Conservation (phyloP, 2,329 filamentous ascomycete species). For the Talaromyces atroroseus region DNA sequence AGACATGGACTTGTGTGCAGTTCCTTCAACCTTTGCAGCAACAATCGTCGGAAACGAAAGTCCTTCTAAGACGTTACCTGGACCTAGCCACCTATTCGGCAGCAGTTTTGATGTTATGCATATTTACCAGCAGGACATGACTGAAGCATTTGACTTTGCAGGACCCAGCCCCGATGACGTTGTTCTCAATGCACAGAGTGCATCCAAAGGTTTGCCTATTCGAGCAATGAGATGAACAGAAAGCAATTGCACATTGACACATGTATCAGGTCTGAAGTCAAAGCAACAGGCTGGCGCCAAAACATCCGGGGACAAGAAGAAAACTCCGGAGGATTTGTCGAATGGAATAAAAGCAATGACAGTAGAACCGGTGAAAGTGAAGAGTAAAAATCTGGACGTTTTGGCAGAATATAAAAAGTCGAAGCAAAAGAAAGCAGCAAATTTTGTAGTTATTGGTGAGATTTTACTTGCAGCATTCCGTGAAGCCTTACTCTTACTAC, state of each 20-base stretch:
- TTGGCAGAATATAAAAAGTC: conserved; percentile 71
- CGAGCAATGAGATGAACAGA: conserved; percentile 30
- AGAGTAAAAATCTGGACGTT: conserved; percentile 78
- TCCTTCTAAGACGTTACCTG: conserved; percentile 20
- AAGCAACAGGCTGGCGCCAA: conserved; percentile 40
- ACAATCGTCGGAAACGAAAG: conserved; percentile 33
- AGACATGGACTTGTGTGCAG: conserved; percentile 34
- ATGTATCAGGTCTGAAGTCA: conserved; percentile 41
- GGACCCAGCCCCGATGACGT: conserved; percentile 88
- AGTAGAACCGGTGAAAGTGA: conserved; percentile 48
- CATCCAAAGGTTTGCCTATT: conserved; percentile 66
- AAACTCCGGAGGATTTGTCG: conserved; percentile 39
- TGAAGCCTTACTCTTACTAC: neutral
- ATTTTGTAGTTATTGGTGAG: conserved; percentile 88
- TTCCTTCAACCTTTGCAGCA: conserved; percentile 48
- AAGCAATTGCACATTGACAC: conserved; percentile 32
- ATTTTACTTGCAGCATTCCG: neutral
- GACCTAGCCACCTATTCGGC: conserved; percentile 28
- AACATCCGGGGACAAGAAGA: conserved; percentile 38
- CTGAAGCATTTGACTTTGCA: conserved; percentile 59
- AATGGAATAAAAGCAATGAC: conserved; percentile 45
- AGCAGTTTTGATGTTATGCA: conserved; percentile 30
- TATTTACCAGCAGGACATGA: conserved; percentile 35
- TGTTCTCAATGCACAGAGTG: conserved; percentile 73
- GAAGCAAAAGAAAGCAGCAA: conserved; percentile 71